These are phyloP conservation scores for Xerocomus amazonicus DNA, from an alignment of 1,284 basidiomycete genomes.

Conservation along the genomic window DNA sequence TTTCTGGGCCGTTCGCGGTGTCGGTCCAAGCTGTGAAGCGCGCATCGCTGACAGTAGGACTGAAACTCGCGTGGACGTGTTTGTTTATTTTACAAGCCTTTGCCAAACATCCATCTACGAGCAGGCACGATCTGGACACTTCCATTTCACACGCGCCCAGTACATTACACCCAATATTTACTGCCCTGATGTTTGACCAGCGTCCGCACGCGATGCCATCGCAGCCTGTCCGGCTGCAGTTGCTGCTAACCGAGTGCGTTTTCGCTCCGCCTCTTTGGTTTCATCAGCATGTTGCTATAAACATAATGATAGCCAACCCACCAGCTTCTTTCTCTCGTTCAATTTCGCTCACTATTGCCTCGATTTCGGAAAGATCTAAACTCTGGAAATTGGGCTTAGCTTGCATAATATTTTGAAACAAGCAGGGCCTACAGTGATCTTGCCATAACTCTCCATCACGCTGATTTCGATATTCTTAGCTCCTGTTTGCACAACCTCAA, in stretches of 20 bases:
- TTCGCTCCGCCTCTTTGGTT: slow-evolving; percentile 89
- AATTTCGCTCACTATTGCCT: slow-evolving; percentile 86
- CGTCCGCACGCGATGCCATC: slow-evolving; percentile 61
- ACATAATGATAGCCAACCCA: slow-evolving; percentile 35
- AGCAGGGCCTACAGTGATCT: slow-evolving; percentile 69
- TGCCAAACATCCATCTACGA: slow-evolving; percentile 17
- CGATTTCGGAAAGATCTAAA: slow-evolving; percentile 82
- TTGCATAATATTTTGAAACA: neutral
- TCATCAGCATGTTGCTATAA: slow-evolving; percentile 73
- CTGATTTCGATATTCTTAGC: slow-evolving; percentile 99
- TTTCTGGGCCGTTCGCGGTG: slow-evolving; percentile 46
- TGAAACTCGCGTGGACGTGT: neutral
- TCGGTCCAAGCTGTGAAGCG: slow-evolving; percentile 11
- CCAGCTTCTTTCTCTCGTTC: slow-evolving; percentile 95
- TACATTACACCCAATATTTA: slow-evolving; percentile 24
- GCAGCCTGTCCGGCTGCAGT: slow-evolving; percentile 76
- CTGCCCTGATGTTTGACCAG: slow-evolving; percentile 39
- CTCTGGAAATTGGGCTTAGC: slow-evolving; percentile 49
- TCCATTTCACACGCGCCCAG: neutral
- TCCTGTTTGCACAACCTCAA: slow-evolving; percentile 98
- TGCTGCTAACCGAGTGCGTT: slow-evolving; percentile 71
- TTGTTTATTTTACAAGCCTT: slow-evolving; percentile 21
- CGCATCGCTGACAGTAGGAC: slow-evolving; percentile 11
- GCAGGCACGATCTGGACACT: neutral
- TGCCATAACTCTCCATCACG: slow-evolving; percentile 92